Conservation (phyloP, 2,329 filamentous ascomycete genomes). For the Tolypocladium inflatum region DNA sequence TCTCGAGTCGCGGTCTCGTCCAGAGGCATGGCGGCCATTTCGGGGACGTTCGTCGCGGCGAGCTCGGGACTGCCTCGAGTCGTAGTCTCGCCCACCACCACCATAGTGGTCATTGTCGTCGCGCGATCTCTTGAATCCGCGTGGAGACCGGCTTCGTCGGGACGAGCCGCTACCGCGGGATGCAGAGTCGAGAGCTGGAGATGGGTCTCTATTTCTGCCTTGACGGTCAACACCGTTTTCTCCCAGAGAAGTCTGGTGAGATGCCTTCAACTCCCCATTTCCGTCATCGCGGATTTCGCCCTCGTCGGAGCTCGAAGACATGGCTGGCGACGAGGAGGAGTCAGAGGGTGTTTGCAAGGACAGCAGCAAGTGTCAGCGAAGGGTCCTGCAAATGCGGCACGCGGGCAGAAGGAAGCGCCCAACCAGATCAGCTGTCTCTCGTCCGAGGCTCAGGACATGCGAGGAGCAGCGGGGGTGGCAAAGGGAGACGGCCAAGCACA, state of each 20-base stretch:
- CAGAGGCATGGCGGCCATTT: slow-evolving; percentile 28
- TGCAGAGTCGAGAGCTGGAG: slow-evolving; percentile 41
- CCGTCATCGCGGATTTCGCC: slow-evolving; percentile 76
- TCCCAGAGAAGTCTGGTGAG: slow-evolving; percentile 64
- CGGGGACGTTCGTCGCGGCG: slow-evolving; percentile 50
- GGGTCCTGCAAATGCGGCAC: slow-evolving; percentile 15
- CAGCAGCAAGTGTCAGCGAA: slow-evolving; percentile 25
- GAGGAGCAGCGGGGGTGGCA: slow-evolving; percentile 3
- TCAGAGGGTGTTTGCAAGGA: background rate
- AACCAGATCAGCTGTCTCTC: slow-evolving; percentile 32
- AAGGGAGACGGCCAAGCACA: background rate
- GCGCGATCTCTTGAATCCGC: slow-evolving; percentile 56
- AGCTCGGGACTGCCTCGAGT: slow-evolving; percentile 50
- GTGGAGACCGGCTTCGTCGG: slow-evolving; percentile 49
- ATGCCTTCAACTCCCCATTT: slow-evolving; percentile 66
- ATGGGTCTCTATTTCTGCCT: slow-evolving; percentile 65
- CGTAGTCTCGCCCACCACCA: slow-evolving; percentile 34
- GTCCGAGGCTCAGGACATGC: slow-evolving; percentile 20
- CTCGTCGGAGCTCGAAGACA: slow-evolving; percentile 63
- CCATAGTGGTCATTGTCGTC: slow-evolving; percentile 51
- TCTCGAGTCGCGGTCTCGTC: slow-evolving; percentile 13
- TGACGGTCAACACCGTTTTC: slow-evolving; percentile 84
- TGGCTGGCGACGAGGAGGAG: slow-evolving; percentile 9
- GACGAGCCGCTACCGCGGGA: slow-evolving; percentile 31
- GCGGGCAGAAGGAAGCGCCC: slow-evolving; percentile 28